Base-by-base conservation (phyloP, 2,329 filamentous ascomycete genomes). In the Diplodia sapinea region DNA sequence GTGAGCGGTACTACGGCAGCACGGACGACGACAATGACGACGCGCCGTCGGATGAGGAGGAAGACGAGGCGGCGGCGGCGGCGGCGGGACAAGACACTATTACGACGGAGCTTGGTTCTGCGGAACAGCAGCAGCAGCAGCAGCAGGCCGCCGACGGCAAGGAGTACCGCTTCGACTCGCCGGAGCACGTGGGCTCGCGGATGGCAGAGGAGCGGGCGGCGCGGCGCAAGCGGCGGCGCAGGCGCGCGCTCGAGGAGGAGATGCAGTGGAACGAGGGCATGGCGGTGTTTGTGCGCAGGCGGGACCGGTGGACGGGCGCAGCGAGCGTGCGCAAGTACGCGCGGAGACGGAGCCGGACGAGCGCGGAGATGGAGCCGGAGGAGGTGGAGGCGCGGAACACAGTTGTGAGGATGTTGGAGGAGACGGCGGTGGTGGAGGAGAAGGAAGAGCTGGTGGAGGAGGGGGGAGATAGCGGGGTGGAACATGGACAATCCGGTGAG, bases 241-340 rank as follows among this genome's bases (percentile, higher is more conserved):
- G 75, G 63, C 70, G 73, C 57, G 72, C 73, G 13, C 69, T 82
- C 61, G 77, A 80, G 66, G 74, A 76, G 36, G 82, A 84, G 70
- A 80, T 82, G 78, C 68, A 69, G 8, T 96, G 91, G 89, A 98
- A 97, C 73, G 83, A 89, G 47, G 94, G 94, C 0, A 77, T 97
- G 67, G 86, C 88, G n/a, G 91, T 90, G 76, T 98, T 92, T 79
- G 86, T 89, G 68, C 87, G 89, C 36, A 84, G 92, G 68, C 86
- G 94, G 59, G 88, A 97, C 79, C 89, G 88, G 7, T 98, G 94
- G 94, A 94, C 93, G 0, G 90, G 91, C 38, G 94, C 93, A 38
- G 71, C 73, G 23, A 73, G 73, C 47, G 86, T 86, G 70, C 85
- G 82, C 12, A 77, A 75, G 64, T 74, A 76, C 54, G 71, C 57